These are phyloP conservation scores for Monilinia aucupariae DNA, from an alignment of 2,329 filamentous ascomycete genomes.

Conservation along the genomic window DNA sequence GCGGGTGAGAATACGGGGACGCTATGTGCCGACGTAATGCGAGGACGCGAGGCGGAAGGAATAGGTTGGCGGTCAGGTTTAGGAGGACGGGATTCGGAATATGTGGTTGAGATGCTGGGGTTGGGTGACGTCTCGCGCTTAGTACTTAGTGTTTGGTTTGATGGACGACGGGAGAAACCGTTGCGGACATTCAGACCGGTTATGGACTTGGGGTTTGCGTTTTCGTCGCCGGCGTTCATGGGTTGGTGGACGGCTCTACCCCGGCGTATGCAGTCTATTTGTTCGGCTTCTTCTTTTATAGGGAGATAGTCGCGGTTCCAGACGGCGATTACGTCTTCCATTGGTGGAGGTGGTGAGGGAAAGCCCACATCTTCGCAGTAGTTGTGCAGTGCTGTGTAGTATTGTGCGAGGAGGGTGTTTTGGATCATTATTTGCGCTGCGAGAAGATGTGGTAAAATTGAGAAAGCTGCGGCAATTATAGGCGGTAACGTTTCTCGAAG, in stretches of 20 bases:
- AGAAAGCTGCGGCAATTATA: slow-evolving; percentile 64
- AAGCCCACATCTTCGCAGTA: slow-evolving; percentile 66
- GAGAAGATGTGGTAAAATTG: slow-evolving; percentile 67
- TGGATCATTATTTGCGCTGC: slow-evolving; percentile 68
- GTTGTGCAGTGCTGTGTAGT: slow-evolving; percentile 70
- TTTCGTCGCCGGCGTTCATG: slow-evolving; percentile 37
- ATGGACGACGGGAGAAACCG: slow-evolving; percentile 41
- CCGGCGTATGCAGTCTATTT: slow-evolving; percentile 55
- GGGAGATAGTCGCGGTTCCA: slow-evolving; percentile 62
- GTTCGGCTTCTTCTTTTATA: slow-evolving; percentile 61
- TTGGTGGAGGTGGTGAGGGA: slow-evolving; percentile 65
- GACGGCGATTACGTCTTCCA: slow-evolving; percentile 62
- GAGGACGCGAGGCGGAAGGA: slow-evolving; percentile 8
- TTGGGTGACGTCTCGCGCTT: slow-evolving; percentile 15
- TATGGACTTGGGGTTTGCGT: slow-evolving; percentile 27
- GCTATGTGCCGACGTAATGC: slow-evolving; percentile 27
- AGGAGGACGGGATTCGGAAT: slow-evolving; percentile 21
- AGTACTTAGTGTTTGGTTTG: slow-evolving; percentile 34
- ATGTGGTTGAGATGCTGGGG: slow-evolving; percentile 23
- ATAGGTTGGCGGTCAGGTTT: slow-evolving; percentile 9
- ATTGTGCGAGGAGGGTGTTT: slow-evolving; percentile 68
- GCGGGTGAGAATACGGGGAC: slow-evolving; percentile 39
- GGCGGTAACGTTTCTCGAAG: slow-evolving; percentile 66
- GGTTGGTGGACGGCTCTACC: slow-evolving; percentile 61
- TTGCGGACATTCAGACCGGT: slow-evolving; percentile 35